phyloP scores from a whole-genome alignment of 768 basidiomycete genomes.

The Phanerochaete carnosa region DNA sequence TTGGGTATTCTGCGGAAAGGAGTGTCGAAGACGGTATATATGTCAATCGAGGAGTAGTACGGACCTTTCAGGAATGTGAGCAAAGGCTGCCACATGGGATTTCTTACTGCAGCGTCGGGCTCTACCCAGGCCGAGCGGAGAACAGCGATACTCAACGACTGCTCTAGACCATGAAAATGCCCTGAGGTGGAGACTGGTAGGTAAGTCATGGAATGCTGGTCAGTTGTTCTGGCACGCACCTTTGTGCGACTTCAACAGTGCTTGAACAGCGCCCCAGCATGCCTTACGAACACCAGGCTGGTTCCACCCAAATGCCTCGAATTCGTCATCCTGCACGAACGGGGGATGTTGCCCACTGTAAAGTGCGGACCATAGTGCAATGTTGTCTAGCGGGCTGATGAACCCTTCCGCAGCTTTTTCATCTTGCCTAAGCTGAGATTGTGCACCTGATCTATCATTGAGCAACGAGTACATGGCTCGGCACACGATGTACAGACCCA shows the following conservation, averaged over 20 bases:
- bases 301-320: slow-evolving; percentile 51
- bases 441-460: neutral
- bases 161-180: slow-evolving; percentile 31
- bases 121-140: slow-evolving; percentile 74
- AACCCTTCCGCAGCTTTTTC: slow-evolving; percentile 26
- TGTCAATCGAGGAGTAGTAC: slow-evolving; percentile 8
- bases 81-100: slow-evolving; percentile 65
- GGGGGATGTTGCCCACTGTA: slow-evolving; percentile 41
- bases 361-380: slow-evolving; percentile 58
- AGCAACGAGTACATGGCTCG: neutral
- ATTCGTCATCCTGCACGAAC: slow-evolving; percentile 30
- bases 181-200: slow-evolving; percentile 9
- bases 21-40: neutral
- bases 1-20: slow-evolving; percentile 49
- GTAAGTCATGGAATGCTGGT: neutral
- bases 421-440: neutral
- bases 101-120: slow-evolving; percentile 64
- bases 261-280: slow-evolving; percentile 58
- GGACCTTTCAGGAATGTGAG: slow-evolving; percentile 71
- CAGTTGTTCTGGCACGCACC: slow-evolving; percentile 28
- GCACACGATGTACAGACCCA: slow-evolving; percentile 43
- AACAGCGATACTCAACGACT: slow-evolving; percentile 51
- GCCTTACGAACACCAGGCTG: slow-evolving; percentile 75
- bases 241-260: slow-evolving; percentile 41
- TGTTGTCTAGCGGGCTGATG: slow-evolving; percentile 42